Base-by-base conservation (phyloP, 768 basidiomycete genomes). In the Lactarius indigo region DNA sequence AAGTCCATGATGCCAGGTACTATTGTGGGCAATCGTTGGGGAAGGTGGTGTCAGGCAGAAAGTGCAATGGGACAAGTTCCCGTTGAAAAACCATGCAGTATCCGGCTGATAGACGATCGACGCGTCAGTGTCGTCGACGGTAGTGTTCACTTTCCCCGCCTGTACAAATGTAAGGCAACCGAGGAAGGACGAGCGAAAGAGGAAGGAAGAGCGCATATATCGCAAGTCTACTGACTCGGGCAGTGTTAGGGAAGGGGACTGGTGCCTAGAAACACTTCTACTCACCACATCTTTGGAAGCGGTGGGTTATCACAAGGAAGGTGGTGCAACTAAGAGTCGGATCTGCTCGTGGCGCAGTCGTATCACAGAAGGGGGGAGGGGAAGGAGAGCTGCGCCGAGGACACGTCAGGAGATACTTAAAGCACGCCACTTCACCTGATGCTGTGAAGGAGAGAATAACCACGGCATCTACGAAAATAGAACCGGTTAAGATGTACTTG, bases 1-100 rank as follows among this genome's bases (percentile, higher is more conserved):
- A 37, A 62, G 50, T 31, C 63, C 59, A 18, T 58, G 58, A 42
- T 65, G 68, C 55, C 59, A 69, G 28, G 64, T 64, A 54, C 54
- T 58, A 31, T 73, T 66, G n/a, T 42, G 55, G 30, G 63, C 56
- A 20, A 57, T 61, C 10, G n/a, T n/a, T 20, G 57, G 44, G 28
- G 56, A 30, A 18, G 59, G 35, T 20, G 63, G 63, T 6, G 52
- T 55, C 41, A 68, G 57, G 47, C 61, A 67, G 28, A 67, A 63
- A 18, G 61, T 33, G 37, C 66, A 67, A 8, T 42, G 18, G 1
- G 61, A 58, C 15, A 57, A 47, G 31, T 67, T 59, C 30, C n/a
- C 18, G 28, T 44, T 63, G 26, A 56, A 28, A 39, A 42, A 59
- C 67, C 63, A 68, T 7, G 33, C 30, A 4, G 66, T 3, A 8